Percentiles rank a stretch among this genome's conserved stretches.
phyloP scores from a whole-genome alignment of 352 stramenopile genomes.

The Stramenopiles sp. region DNA sequence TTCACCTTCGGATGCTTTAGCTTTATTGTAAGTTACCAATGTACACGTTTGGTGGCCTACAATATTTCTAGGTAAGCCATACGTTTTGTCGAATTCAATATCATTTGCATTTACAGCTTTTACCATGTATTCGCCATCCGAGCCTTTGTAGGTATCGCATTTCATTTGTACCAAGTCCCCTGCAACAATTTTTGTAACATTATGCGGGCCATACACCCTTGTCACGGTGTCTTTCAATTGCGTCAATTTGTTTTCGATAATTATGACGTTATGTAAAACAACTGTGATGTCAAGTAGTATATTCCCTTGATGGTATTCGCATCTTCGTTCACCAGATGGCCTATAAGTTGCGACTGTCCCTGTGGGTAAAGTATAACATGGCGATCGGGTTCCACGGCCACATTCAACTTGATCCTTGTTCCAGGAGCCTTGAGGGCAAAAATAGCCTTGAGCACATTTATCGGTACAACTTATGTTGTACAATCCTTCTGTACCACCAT shows the following conservation, averaged over 20 bases:
- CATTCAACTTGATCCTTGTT: conserved; percentile 13
- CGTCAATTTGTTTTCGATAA: no score
- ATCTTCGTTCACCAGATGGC: not conserved
- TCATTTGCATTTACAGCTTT: not conserved
- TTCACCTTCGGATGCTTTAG: not conserved
- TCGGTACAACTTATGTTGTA: not conserved
- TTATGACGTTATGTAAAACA: no score
- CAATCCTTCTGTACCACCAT: conserved; percentile 13
- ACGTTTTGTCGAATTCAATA: not conserved
- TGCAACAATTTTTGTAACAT: not conserved
- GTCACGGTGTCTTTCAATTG: no score
- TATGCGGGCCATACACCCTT: not conserved
- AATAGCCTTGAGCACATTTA: conserved; percentile 20
- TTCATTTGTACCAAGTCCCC: not conserved
- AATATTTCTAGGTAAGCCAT: not conserved
- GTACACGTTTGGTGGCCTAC: not conserved
- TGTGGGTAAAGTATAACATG: not conserved
- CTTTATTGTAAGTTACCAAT: not conserved
- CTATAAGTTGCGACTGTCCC: not conserved
- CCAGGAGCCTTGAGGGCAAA: conserved; percentile 19
- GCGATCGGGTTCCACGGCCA: conserved; percentile 3
- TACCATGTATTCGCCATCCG: not conserved
- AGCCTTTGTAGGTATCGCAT: not conserved
- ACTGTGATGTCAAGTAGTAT: not conserved
- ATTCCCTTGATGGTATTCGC: not conserved